These are phyloP conservation scores for Lipomyces chichibuensis DNA, from an alignment of 805 yeast species.

Conservation along the genomic window DNA sequence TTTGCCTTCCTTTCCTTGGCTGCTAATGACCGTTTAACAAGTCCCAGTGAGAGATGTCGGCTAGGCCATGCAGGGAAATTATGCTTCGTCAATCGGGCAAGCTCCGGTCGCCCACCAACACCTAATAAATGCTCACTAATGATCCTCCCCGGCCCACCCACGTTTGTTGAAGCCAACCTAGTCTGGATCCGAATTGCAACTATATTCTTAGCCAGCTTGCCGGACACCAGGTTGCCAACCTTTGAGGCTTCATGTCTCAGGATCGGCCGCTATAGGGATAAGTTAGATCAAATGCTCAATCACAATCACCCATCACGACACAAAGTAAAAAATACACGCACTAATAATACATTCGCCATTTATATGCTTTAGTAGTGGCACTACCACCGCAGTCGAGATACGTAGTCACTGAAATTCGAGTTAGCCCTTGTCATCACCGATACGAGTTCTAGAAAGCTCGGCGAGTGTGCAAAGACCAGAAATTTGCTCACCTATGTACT, in stretches of 20 bases:
- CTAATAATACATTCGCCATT: background rate
- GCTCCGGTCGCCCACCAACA: background rate
- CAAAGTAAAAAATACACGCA: background rate
- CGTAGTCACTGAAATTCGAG: background rate
- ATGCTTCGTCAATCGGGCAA: background rate
- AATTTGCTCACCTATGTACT: background rate
- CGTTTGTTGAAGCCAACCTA: background rate
- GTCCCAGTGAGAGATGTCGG: background rate
- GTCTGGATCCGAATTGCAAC: background rate
- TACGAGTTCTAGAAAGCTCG: background rate
- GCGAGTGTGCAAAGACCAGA: background rate
- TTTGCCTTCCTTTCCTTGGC: conserved; percentile 86
- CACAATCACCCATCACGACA: too few species aligned
- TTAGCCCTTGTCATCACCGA: background rate
- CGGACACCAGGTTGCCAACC: background rate
- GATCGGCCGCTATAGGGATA: background rate
- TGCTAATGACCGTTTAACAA: conserved; percentile 49
- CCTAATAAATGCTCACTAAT: background rate
- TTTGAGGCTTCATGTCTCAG: background rate
- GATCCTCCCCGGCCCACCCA: background rate
- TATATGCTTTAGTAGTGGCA: background rate
- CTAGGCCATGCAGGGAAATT: background rate
- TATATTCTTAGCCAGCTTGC: background rate
- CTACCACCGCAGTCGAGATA: background rate
- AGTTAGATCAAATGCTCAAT: background rate